Evolutionary conservation across 2,329 filamentous ascomycete species (phyloP).

Genomic region (Talaromyces sp.): DNA sequence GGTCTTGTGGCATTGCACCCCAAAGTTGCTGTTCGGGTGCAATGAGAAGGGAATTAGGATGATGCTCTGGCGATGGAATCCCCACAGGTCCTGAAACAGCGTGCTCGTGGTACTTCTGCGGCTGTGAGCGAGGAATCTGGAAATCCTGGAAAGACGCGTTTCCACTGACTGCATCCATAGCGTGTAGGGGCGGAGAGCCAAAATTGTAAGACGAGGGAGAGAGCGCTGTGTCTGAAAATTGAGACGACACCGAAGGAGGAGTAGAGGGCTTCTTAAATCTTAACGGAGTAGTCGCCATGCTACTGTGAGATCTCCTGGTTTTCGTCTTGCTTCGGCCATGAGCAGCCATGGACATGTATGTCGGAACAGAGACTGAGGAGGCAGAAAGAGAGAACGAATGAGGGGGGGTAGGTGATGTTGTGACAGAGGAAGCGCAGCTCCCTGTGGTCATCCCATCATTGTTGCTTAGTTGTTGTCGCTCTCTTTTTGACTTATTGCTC

Average conservation of each 20-base stretch:
- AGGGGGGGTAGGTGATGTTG: background rate
- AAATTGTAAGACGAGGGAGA: background rate
- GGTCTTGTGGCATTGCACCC: background rate
- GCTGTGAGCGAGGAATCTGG: background rate
- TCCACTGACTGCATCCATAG: background rate
- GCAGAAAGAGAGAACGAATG: background rate
- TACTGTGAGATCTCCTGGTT: background rate
- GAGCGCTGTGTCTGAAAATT: background rate
- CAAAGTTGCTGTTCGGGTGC: background rate
- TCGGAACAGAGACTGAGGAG: background rate
- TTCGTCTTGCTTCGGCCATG: background rate
- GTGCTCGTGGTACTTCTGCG: background rate
- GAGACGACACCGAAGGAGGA: background rate
- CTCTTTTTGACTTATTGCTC: background rate
- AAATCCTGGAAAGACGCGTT: background rate
- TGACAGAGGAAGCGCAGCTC: background rate
- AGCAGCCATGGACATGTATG: background rate
- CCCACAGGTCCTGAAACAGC: background rate
- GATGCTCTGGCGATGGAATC: background rate
- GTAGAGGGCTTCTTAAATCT: background rate
- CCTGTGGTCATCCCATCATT: background rate
- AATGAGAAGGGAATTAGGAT: background rate
- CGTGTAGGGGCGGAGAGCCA: background rate
- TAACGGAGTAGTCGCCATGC: background rate
- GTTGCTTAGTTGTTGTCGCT: background rate